Conservation (phyloP, 2,329 filamentous ascomycete species). For the Penicillium verrucosum region DNA sequence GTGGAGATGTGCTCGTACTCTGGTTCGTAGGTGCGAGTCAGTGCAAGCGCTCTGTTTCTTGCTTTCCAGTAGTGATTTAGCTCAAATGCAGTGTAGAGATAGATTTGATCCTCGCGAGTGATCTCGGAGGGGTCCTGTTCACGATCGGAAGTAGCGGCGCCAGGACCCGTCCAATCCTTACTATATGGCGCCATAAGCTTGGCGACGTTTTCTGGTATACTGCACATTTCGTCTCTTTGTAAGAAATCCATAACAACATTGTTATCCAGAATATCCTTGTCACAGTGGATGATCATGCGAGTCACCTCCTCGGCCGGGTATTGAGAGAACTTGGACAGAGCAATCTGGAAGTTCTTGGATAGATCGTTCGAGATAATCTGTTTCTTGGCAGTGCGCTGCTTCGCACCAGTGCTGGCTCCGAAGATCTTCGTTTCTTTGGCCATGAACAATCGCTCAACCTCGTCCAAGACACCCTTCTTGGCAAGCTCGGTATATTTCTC, state of each 20-base stretch:
- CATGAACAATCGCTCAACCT: slow-evolving; percentile 96
- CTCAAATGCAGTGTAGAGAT: slow-evolving; percentile 87
- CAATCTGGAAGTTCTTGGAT: slow-evolving; percentile 87
- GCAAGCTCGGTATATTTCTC: slow-evolving; percentile 94
- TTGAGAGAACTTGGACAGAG: slow-evolving; percentile 88
- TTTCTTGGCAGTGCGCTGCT: slow-evolving; percentile 92
- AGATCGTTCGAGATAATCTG: slow-evolving; percentile 91
- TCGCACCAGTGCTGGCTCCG: slow-evolving; percentile 58
- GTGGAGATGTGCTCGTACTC: slow-evolving; percentile 90
- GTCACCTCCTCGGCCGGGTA: slow-evolving; percentile 78
- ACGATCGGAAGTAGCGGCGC: slow-evolving; percentile 70
- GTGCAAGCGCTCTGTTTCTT: slow-evolving; percentile 82
- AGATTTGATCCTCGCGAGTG: slow-evolving; percentile 93
- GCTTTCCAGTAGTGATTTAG: slow-evolving; percentile 98
- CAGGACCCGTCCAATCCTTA: slow-evolving; percentile 91
- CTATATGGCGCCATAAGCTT: slow-evolving; percentile 95
- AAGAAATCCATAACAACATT: slow-evolving; percentile 94
- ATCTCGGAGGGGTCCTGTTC: slow-evolving; percentile 86
- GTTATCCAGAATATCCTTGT: slow-evolving; percentile 83
- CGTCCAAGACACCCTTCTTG: slow-evolving; percentile 90
- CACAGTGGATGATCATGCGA: slow-evolving; percentile 93
- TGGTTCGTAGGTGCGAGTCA: slow-evolving; percentile 77
- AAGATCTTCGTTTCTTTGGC: slow-evolving; percentile 93
- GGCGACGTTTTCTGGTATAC: slow-evolving; percentile 81
- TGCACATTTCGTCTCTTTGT: slow-evolving; percentile 87